phyloP scores from a whole-genome alignment of 192 early-diverging fungal species.

The Piromyces sp. region DNA sequence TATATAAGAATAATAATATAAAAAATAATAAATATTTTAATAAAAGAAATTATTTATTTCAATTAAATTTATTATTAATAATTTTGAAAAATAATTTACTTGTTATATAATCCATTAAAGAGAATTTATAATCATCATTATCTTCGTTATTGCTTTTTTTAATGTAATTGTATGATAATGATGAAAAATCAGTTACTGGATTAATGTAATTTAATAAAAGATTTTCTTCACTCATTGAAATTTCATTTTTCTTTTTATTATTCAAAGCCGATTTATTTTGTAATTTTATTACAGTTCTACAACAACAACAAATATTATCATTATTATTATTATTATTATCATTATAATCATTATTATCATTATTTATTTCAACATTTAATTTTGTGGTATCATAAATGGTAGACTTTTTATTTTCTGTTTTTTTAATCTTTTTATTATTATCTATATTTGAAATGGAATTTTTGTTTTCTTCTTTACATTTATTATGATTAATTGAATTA shows the following conservation, averaged over 20 bases:
- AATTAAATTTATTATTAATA: too few relatives aligned
- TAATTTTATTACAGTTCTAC: not conserved
- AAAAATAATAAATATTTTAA: too few relatives aligned
- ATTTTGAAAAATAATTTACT: not conserved
- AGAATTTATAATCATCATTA: not conserved
- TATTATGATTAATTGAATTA: too few relatives aligned
- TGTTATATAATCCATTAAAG: not conserved
- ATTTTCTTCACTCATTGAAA: not conserved
- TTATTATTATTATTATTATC: not conserved
- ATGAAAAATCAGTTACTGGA: not conserved
- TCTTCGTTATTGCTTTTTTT: not conserved
- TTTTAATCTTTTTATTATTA: too few relatives aligned
- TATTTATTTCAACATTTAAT: too few relatives aligned
- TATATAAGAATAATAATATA: too few relatives aligned
- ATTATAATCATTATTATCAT: not conserved
- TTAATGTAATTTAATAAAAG: not conserved
- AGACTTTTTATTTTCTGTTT: too few relatives aligned
- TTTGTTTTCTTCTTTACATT: too few relatives aligned
- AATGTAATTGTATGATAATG: not conserved
- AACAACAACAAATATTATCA: not conserved
- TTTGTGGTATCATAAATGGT: too few relatives aligned
- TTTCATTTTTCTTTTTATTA: not conserved
- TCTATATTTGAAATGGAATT: too few relatives aligned
- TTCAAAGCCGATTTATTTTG: not conserved
- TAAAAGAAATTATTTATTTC: too few relatives aligned